Conservation (phyloP, 371 early-diverging fungal species). For the Mortierella sp. region DNA sequence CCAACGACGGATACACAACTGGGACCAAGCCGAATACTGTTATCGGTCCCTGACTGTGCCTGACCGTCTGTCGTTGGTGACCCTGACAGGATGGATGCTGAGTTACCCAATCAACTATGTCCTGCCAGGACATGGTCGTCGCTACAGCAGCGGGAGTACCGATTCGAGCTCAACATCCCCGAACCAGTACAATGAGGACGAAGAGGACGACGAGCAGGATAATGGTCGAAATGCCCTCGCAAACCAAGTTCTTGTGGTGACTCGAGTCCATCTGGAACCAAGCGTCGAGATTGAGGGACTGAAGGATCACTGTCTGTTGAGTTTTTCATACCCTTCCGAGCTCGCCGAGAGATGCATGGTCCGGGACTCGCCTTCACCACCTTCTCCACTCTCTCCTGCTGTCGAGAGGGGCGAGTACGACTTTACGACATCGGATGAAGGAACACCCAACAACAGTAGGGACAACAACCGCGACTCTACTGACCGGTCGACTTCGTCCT, state of each 20-base stretch:
- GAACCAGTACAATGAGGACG: conserved; percentile 8
- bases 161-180: conserved; percentile 1
- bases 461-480: neutral
- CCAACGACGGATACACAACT: conserved; percentile 36
- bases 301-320: conserved; percentile 29
- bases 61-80: conserved; percentile 33
- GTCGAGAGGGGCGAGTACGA: conserved; percentile 17
- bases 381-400: conserved; percentile 30
- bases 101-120: conserved; percentile 53
- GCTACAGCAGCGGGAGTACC: conserved; percentile 19
- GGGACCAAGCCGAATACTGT: conserved; percentile 44
- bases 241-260: conserved; percentile 44
- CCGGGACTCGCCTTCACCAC: conserved; percentile 15
- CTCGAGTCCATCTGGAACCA: conserved; percentile 38
- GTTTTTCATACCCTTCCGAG: conserved; percentile 44
- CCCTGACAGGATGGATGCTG: conserved; percentile 51
- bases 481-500: neutral
- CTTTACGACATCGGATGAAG: conserved; percentile 4
- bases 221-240: conserved; percentile 43
- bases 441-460: neutral
- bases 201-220: conserved; percentile 48
- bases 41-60: conserved; percentile 30
- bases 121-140: conserved; percentile 30
- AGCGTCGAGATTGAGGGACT: conserved; percentile 25
- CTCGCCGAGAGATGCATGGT: conserved; percentile 33